Conservation (phyloP, 192 early-diverging fungal genomes). For the Cladochytrium replicatum region DNA sequence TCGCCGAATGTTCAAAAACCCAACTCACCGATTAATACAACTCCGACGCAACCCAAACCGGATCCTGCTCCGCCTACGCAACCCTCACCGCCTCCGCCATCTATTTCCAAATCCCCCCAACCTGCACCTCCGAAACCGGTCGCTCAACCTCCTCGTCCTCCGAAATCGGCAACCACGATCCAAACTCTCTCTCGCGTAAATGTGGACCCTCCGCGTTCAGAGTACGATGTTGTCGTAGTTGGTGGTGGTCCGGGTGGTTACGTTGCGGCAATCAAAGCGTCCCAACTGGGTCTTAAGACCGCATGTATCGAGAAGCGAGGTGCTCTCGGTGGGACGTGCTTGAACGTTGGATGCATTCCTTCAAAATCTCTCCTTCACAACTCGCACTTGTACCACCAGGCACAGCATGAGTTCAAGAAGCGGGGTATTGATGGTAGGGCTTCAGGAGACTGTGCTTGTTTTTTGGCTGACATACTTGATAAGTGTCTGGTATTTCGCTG, state of each 20-base stretch:
- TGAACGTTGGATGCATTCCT: conserved; percentile 99
- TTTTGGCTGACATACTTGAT: conserved; percentile 2
- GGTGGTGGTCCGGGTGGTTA: conserved; percentile 98
- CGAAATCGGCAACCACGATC: too few species aligned
- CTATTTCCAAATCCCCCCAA: too few species aligned
- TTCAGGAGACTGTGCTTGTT: background rate
- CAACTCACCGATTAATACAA: too few species aligned
- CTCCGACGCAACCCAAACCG: too few species aligned
- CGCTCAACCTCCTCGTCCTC: too few species aligned
- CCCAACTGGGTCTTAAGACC: conserved; percentile 95
- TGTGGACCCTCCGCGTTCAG: too few species aligned
- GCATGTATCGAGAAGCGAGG: conserved; percentile 96
- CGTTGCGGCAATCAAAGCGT: conserved; percentile 96
- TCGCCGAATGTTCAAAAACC: too few species aligned
- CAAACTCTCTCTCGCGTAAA: too few species aligned
- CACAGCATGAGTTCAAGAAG: conserved; percentile 80
- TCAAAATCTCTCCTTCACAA: conserved; percentile 98
- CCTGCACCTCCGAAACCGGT: too few species aligned
- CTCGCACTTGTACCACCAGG: conserved; percentile 92
- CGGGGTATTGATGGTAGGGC: conserved; percentile 82
- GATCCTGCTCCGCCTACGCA: too few species aligned
- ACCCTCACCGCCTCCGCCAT: too few species aligned
- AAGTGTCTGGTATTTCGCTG: conserved; percentile 17
- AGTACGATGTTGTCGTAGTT: conserved; percentile 16
- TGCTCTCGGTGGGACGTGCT: conserved; percentile 90